Percentiles rank a stretch among this genome's conserved stretches.
Evolutionary conservation across 2,329 filamentous ascomycete species (phyloP).

Genomic region (Pseudomassariella vexata): DNA sequence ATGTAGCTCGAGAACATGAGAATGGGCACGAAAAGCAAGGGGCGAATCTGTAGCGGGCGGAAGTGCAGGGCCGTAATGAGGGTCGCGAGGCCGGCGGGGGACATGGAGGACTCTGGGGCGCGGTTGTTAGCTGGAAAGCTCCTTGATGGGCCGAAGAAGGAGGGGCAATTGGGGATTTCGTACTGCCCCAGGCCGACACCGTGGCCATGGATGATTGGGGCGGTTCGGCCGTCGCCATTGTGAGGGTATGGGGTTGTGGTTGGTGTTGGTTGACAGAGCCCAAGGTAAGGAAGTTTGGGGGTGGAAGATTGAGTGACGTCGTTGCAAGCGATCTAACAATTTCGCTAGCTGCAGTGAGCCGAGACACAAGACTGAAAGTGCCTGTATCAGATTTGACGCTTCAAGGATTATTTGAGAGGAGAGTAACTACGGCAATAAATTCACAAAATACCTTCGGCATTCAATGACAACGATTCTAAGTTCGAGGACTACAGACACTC

Average conservation of each 20-base stretch:
- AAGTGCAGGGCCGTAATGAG: slow-evolving; percentile 51
- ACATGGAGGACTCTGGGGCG: slow-evolving; percentile 43
- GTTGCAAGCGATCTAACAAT: too few species aligned
- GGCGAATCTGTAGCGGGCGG: slow-evolving; percentile 44
- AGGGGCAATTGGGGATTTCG: slow-evolving; percentile 23
- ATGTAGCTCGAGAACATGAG: slow-evolving; percentile 53
- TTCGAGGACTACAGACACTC: too few species aligned
- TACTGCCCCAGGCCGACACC: slow-evolving; percentile 45
- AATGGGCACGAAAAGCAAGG: slow-evolving; percentile 44
- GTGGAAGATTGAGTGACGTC: slow-evolving; percentile 6
- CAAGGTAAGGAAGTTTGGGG: too few species aligned
- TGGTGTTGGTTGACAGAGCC: neutral
- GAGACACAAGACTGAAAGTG: too few species aligned
- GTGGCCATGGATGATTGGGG: slow-evolving; percentile 26
- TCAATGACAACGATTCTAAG: too few species aligned
- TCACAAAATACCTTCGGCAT: too few species aligned
- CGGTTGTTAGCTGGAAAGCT: neutral
- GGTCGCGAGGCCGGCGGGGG: slow-evolving; percentile 49
- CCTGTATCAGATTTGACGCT: too few species aligned
- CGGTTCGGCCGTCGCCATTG: slow-evolving; percentile 25
- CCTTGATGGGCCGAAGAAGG: slow-evolving; percentile 2
- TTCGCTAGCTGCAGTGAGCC: too few species aligned
- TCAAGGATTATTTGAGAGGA: too few species aligned
- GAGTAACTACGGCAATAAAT: too few species aligned
- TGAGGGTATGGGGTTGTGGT: slow-evolving; percentile 3